Evolutionary conservation across 257 asterid species (phyloP).

Genomic region (Apocynum venetum): DNA sequence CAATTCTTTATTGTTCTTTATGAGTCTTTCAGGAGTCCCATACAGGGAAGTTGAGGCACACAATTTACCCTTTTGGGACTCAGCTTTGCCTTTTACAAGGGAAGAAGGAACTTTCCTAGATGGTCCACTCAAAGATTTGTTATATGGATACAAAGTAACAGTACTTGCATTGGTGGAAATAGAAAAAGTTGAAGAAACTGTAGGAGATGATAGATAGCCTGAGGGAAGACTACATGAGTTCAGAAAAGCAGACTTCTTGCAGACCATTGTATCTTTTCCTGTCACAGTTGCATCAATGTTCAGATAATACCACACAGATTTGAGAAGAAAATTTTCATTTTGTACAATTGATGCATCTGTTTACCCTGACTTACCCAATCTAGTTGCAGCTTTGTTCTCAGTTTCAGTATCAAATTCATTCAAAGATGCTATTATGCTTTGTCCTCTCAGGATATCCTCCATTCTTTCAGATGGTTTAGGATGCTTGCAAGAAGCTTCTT

Average conservation of each 20-base stretch:
- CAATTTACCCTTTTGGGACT: constrained; percentile 22
- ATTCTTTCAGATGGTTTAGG: constrained; percentile 20
- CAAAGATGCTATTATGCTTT: constrained; percentile 10
- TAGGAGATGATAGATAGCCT: constrained; percentile 16
- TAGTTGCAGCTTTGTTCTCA: constrained; percentile 13
- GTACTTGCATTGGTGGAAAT: background rate
- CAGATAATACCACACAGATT: background rate
- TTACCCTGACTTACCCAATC: constrained; percentile 26
- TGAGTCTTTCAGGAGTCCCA: constrained; percentile 20
- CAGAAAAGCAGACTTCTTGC: constrained; percentile 22
- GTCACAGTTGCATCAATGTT: constrained; percentile 13
- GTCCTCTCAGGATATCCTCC: constrained; percentile 15
- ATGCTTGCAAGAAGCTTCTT: constrained; percentile 28
- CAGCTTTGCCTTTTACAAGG: constrained; percentile 22
- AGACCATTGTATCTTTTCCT: constrained; percentile 23
- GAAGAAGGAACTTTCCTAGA: constrained; percentile 14
- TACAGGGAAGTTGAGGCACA: constrained; percentile 25
- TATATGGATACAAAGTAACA: background rate
- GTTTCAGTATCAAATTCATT: constrained; percentile 11
- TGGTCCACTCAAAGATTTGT: background rate
- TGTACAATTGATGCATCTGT: background rate
- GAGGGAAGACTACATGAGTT: constrained; percentile 6
- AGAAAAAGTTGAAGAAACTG: constrained; percentile 13
- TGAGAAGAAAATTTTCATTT: background rate
- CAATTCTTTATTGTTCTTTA: constrained; percentile 17